These are phyloP conservation scores for Lachnellula cervina DNA, from an alignment of 2,329 filamentous ascomycete species.

Conservation along the genomic window DNA sequence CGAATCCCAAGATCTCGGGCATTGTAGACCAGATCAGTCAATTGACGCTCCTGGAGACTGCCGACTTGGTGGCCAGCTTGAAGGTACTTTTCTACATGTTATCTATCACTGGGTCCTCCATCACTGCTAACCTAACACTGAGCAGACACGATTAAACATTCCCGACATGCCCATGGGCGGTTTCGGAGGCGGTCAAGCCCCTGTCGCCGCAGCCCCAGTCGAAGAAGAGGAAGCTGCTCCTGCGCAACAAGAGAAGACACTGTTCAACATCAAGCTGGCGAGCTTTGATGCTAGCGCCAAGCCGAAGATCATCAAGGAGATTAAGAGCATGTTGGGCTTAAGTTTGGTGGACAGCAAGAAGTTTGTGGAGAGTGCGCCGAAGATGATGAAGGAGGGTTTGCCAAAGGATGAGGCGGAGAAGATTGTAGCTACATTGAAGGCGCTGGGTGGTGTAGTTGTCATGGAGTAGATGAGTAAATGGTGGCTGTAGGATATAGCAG, in stretches of 20 bases:
- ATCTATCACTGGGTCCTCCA: not conserved
- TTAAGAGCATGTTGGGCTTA: conserved; percentile 92
- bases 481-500: conserved; percentile 19
- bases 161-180: conserved; percentile 94
- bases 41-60: conserved; percentile 95
- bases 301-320: conserved; percentile 99
- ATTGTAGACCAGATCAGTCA: conserved; percentile 99
- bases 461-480: conserved; percentile 69
- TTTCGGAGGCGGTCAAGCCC: conserved; percentile 66
- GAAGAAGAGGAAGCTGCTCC: conserved; percentile 87
- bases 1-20: conserved; percentile 84
- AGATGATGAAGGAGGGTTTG: conserved; percentile 98
- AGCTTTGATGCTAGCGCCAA: conserved; percentile 85
- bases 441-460: conserved; percentile 76
- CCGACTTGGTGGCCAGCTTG: conserved; percentile 87
- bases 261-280: conserved; percentile 94
- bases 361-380: conserved; percentile 97
- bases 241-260: conserved; percentile 87
- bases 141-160: conserved; percentile 87
- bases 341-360: conserved; percentile 99
- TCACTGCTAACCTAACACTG: conserved; percentile 15
- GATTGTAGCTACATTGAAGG: conserved; percentile 94
- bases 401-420: conserved; percentile 99
- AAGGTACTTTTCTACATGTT: conserved; percentile 59
- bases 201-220: conserved; percentile 55